Conservation (phyloP, 2,329 filamentous ascomycete species). For the Hysterium pulicare region DNA sequence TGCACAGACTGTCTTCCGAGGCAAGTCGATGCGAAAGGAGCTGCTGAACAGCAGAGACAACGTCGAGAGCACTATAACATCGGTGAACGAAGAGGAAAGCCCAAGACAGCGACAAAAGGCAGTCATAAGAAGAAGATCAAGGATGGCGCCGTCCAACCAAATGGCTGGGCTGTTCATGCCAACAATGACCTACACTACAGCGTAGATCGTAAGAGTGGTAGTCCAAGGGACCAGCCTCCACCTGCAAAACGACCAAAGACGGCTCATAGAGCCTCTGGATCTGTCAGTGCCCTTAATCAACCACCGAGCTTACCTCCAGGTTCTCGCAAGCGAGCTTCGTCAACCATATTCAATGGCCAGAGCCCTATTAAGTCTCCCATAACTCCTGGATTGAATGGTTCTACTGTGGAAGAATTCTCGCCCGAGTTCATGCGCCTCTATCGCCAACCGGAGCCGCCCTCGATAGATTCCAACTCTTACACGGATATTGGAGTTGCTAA, state of each 20-base stretch:
- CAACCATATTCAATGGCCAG: constrained; percentile 56
- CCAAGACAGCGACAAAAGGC: constrained; percentile 73
- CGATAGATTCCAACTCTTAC: constrained; percentile 71
- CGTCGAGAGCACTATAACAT: constrained; percentile 59
- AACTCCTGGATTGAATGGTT: constrained; percentile 57
- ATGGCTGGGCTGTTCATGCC: constrained; percentile 59
- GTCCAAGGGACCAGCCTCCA: constrained; percentile 54
- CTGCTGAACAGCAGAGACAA: constrained; percentile 66
- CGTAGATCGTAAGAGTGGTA: constrained; percentile 47
- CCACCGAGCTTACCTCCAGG: constrained; percentile 64
- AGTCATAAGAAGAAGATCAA: constrained; percentile 88
- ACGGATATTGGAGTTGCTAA: constrained; percentile 72
- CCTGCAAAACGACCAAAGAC: constrained; percentile 76
- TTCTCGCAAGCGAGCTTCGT: constrained; percentile 59
- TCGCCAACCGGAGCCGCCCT: constrained; percentile 54
- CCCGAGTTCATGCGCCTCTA: constrained; percentile 73
- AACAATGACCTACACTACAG: constrained; percentile 54
- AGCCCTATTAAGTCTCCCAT: constrained; percentile 77
- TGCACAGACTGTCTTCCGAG: constrained; percentile 87
- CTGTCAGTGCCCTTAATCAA: constrained; percentile 65
- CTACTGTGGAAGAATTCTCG: constrained; percentile 67
- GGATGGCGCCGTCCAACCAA: constrained; percentile 57
- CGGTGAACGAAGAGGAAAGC: constrained; percentile 62
- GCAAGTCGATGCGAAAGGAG: constrained; percentile 67
- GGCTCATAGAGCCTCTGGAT: constrained; percentile 75